Conservation (phyloP, 2,329 filamentous ascomycete genomes). For the Scorias spongiosa region DNA sequence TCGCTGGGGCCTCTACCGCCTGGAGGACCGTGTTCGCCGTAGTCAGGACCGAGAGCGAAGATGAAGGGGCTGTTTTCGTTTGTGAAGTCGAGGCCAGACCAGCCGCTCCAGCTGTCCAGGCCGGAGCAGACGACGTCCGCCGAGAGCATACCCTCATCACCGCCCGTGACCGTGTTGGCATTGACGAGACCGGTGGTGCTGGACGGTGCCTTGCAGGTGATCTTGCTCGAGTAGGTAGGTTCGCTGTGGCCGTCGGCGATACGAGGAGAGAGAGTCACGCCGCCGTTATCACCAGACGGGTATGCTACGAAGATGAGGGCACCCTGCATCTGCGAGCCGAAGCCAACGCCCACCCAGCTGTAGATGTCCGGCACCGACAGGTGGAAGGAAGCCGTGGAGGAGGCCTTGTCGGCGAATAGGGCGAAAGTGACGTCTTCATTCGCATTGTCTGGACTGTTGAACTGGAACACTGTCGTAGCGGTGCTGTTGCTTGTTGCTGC, state of each 20-base stretch:
- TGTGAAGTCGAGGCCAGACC: conserved; percentile 15
- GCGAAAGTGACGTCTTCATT: neutral
- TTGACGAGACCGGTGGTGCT: conserved; percentile 5
- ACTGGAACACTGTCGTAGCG: neutral
- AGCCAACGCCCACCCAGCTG: conserved; percentile 29
- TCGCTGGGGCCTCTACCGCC: conserved; percentile 1
- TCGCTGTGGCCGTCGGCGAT: conserved; percentile 20
- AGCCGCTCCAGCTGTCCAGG: conserved; percentile 21
- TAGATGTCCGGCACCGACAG: conserved; percentile 18
- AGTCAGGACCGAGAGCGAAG: conserved; percentile 23
- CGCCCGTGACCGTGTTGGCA: conserved; percentile 5
- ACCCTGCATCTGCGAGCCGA: conserved; percentile 26
- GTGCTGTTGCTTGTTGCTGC: neutral
- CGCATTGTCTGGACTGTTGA: neutral
- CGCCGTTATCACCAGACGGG: conserved; percentile 16
- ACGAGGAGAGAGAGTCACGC: conserved; percentile 24
- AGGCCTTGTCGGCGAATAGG: neutral
- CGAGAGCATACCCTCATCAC: conserved; percentile 10
- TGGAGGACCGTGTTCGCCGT: neutral
- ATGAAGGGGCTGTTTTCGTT: conserved; percentile 21
- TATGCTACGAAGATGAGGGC: conserved; percentile 31
- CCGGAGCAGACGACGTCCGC: conserved; percentile 21
- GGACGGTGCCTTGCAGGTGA: conserved; percentile 12
- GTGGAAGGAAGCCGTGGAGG: conserved; percentile 11
- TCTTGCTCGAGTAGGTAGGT: conserved; percentile 16